A percentile compares a stretch with the other conserved stretches of the same genome.
These are phyloP conservation scores for Huntiella decipiens DNA, from an alignment of 2,329 filamentous ascomycete genomes.

Conservation along the genomic window DNA sequence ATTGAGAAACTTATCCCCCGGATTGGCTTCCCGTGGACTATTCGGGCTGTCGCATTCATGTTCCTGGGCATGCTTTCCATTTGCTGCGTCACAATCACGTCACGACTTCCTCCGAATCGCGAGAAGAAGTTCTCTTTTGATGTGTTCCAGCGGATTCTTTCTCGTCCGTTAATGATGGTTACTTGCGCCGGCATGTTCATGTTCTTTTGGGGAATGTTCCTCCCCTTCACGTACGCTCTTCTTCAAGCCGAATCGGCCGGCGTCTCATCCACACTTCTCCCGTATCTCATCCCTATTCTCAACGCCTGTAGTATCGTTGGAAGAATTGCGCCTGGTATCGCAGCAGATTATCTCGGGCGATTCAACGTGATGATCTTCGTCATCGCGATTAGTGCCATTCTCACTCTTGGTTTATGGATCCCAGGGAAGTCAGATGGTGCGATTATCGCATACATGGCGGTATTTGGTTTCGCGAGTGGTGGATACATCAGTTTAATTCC, in stretches of 20 bases:
- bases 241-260: conserved; percentile 27
- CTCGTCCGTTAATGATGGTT: conserved; percentile 26
- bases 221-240: conserved; percentile 34
- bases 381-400: conserved; percentile 27
- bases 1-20: conserved; percentile 31
- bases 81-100: conserved; percentile 20
- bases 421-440: conserved; percentile 31
- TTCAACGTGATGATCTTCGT: conserved; percentile 33
- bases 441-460: conserved; percentile 43
- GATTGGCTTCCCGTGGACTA: conserved; percentile 29
- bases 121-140: conserved; percentile 24
- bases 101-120: conserved; percentile 24
- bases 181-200: conserved; percentile 29
- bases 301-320: conserved; percentile 33
- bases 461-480: conserved; percentile 53
- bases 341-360: conserved; percentile 26
- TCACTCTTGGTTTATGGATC: conserved; percentile 29
- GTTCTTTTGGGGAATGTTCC: conserved; percentile 35
- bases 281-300: conserved; percentile 37
- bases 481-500: conserved; percentile 45
- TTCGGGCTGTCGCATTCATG: conserved; percentile 28
- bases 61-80: conserved; percentile 22
- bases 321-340: conserved; percentile 30
- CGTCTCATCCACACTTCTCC: conserved; percentile 22
- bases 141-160: conserved; percentile 28